A percentile compares a stretch with the other conserved stretches of the same genome.
These are phyloP conservation scores for Starmerella lactis-condensi DNA, from an alignment of 805 yeast species.

Conservation along the genomic window DNA sequence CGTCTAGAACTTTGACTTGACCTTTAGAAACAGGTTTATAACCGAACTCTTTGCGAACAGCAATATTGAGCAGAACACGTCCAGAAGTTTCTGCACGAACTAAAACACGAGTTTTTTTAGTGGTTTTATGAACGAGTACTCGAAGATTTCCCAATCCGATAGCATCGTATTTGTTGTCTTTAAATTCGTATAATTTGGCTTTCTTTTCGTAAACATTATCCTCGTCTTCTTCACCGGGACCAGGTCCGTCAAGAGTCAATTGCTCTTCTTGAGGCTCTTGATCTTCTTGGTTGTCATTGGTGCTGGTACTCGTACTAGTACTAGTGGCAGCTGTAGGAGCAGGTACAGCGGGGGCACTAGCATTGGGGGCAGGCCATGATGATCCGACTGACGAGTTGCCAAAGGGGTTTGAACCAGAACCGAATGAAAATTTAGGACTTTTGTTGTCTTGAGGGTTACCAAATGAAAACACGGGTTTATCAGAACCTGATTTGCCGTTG, in stretches of 20 bases:
- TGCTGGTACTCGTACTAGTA: background rate
- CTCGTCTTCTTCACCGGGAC: slow-evolving; percentile 80
- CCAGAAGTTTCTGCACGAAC: slow-evolving; percentile 81
- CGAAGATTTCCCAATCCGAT: slow-evolving; percentile 70
- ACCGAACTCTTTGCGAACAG: slow-evolving; percentile 36
- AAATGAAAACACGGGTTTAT: slow-evolving; percentile 13
- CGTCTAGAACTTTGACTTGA: slow-evolving; percentile 48
- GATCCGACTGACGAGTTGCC: slow-evolving; percentile 3
- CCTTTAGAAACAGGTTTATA: slow-evolving; percentile 47
- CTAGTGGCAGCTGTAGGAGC: background rate
- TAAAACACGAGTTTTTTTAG: slow-evolving; percentile 48
- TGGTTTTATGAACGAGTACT: slow-evolving; percentile 41
- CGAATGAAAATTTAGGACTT: slow-evolving; percentile 7
- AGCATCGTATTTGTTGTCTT: slow-evolving; percentile 27
- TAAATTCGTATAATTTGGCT: slow-evolving; percentile 49
- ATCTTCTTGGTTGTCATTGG: slow-evolving; percentile 1
- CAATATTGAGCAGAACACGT: slow-evolving; percentile 53
- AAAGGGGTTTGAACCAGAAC: slow-evolving; percentile 12
- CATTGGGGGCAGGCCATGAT: background rate
- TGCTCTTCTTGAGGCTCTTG: slow-evolving; percentile 25
- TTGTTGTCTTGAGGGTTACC: slow-evolving; percentile 9
- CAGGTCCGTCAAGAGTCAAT: slow-evolving; percentile 34
- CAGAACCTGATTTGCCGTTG: slow-evolving; percentile 2
- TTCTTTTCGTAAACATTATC: slow-evolving; percentile 41
- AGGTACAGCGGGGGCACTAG: background rate